Evolutionary conservation across 805 yeast species (phyloP).

Genomic region (Ogataea polymorpha): DNA sequence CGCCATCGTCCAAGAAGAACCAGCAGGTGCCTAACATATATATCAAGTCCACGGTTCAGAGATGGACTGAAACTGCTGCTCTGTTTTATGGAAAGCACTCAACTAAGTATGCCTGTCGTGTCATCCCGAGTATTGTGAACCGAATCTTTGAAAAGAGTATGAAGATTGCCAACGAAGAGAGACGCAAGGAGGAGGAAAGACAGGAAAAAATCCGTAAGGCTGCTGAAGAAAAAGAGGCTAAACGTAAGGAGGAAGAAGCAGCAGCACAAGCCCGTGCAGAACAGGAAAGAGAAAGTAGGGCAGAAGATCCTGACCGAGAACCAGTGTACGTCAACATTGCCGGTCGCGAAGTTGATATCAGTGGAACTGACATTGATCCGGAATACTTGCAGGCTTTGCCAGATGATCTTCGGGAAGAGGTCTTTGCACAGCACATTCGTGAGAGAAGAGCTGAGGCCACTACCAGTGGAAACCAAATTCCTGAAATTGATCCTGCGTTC

Average conservation of each 20-base stretch:
- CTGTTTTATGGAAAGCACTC: conserved; percentile 46
- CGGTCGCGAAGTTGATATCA: conserved; percentile 75
- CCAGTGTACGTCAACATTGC: conserved; percentile 74
- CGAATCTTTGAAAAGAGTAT: conserved; percentile 48
- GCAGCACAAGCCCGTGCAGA: conserved; percentile 27
- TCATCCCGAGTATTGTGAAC: conserved; percentile 43
- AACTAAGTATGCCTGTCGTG: conserved; percentile 33
- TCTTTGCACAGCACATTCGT: conserved; percentile 76
- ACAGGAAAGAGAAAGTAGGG: conserved; percentile 1
- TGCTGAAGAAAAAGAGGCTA: conserved; percentile 30
- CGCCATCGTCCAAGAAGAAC: conserved; percentile 11
- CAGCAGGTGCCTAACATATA: conserved; percentile 22
- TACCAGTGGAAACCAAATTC: conserved; percentile 40
- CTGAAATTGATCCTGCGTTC: conserved; percentile 78
- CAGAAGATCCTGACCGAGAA: conserved; percentile 25
- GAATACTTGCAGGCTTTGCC: conserved; percentile 88
- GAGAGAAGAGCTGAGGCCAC: conserved; percentile 63
- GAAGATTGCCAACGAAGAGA: conserved; percentile 32
- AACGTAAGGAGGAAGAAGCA: conserved; percentile 32
- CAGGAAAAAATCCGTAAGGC: conserved; percentile 29
- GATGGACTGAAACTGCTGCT: conserved; percentile 64
- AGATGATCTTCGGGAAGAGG: conserved; percentile 90
- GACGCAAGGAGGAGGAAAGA: conserved; percentile 25
- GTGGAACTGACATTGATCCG: conserved; percentile 90
- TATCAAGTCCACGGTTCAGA: conserved; percentile 44